These are phyloP conservation scores for Vitis hybrid DNA, from an alignment of 177 flowering plant species.

Conservation along the genomic window DNA sequence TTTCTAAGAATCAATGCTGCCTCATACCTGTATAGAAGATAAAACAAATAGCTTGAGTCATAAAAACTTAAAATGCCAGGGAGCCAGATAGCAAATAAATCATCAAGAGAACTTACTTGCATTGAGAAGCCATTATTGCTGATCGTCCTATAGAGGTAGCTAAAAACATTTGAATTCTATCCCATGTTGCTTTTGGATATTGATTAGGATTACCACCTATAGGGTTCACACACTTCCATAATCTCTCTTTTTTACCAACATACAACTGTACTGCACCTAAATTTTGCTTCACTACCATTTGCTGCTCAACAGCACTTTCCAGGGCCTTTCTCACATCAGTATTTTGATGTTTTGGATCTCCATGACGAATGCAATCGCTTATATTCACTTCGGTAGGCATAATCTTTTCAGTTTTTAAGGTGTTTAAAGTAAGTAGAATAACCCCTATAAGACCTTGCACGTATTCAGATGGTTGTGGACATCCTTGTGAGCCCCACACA, in stretches of 20 bases:
- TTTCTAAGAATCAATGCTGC: conserved; percentile 62
- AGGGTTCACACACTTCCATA: conserved; percentile 86
- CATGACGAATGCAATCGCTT: conserved; percentile 71
- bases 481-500: conserved; percentile 51
- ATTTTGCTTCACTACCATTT: conserved; percentile 57
- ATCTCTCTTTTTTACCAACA: conserved; percentile 52
- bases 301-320: conserved; percentile 60
- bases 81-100: not conserved
- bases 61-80: not conserved
- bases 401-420: conserved; percentile 68
- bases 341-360: conserved; percentile 52
- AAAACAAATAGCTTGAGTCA: not conserved
- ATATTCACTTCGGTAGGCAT: conserved; percentile 82
- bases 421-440: conserved; percentile 67
- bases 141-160: conserved; percentile 58
- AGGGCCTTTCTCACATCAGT: conserved; percentile 70
- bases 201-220: conserved; percentile 50
- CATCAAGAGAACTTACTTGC: conserved; percentile 51
- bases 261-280: conserved; percentile 56
- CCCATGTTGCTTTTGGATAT: conserved; percentile 63
- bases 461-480: conserved; percentile 50
- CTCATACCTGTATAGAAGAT: conserved; percentile 57
- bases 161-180: conserved; percentile 55
- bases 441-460: conserved; percentile 68
- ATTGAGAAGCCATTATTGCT: conserved; percentile 54